Conservation (phyloP, 1,139 yeast genomes). For the Wickerhamomyces sp. region DNA sequence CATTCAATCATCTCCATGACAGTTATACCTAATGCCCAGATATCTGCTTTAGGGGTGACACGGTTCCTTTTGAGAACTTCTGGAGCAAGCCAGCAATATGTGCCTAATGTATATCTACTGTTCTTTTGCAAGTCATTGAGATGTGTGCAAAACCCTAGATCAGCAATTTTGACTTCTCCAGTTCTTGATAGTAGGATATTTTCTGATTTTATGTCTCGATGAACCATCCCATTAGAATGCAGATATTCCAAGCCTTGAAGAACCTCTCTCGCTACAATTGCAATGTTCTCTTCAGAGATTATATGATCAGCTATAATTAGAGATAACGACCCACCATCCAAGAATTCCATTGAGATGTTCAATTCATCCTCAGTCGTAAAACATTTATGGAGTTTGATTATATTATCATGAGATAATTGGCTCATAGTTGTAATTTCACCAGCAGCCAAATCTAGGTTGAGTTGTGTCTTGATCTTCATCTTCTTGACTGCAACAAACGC, state of each 20-base stretch:
- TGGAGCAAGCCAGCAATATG: constrained; percentile 99
- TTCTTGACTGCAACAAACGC: background rate
- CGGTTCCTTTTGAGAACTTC: constrained; percentile 94
- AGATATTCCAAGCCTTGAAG: constrained; percentile 69
- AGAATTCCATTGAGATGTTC: background rate
- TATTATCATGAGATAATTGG: background rate
- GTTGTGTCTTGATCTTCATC: background rate
- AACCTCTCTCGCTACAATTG: background rate
- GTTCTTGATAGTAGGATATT: constrained; percentile 77
- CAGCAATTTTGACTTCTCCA: constrained; percentile 90
- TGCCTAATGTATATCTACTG: constrained; percentile 87
- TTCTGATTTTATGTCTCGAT: constrained; percentile 91
- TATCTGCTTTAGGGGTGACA: constrained; percentile 83
- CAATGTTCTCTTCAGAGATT: background rate
- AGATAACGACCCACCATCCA: background rate
- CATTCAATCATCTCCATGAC: constrained; percentile 93
- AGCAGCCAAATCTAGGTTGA: background rate
- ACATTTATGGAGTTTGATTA: background rate
- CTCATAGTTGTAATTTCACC: background rate
- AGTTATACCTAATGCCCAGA: constrained; percentile 96
- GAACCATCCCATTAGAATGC: constrained; percentile 84
- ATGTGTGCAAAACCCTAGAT: constrained; percentile 95
- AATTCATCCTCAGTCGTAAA: background rate
- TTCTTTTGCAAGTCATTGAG: constrained; percentile 40
- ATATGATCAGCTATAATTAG: background rate